Evolutionary conservation across 1,284 basidiomycete genomes (phyloP).

Genomic region (Marasmius oreades): DNA sequence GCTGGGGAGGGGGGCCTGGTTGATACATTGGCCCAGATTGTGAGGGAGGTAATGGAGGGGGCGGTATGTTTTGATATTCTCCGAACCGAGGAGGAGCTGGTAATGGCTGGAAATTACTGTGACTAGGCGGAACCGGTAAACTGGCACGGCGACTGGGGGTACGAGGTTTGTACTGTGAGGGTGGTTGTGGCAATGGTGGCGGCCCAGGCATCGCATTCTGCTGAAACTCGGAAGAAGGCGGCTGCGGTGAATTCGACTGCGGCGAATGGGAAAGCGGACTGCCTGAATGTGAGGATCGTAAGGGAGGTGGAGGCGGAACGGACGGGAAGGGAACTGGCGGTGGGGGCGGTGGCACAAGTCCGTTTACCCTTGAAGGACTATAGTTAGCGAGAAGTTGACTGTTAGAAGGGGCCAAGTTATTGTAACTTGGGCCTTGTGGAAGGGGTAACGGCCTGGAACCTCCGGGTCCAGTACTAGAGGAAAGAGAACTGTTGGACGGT

Average conservation of each 20-base stretch:
- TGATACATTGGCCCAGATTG: constrained; percentile 16
- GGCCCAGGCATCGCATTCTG: constrained; percentile 8
- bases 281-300: constrained; percentile 9
- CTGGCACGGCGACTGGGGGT: constrained; percentile 26
- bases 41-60: constrained; percentile 25
- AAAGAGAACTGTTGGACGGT: constrained; percentile 1
- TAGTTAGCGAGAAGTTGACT: constrained; percentile 8
- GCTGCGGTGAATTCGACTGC: constrained; percentile 8
- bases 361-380: constrained; percentile 8
- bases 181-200: constrained; percentile 16
- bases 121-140: constrained; percentile 38
- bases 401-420: constrained; percentile 5
- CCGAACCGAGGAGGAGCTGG: constrained; percentile 19
- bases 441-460: constrained; percentile 12
- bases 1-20: constrained; percentile 17
- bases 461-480: constrained; percentile 12
- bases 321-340: not conserved
- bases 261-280: constrained; percentile 23
- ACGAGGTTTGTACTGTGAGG: constrained; percentile 22
- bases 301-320: constrained; percentile 13
- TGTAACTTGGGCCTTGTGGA: constrained; percentile 9
- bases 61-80: constrained; percentile 8
- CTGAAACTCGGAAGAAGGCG: not conserved
- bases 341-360: not conserved
- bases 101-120: constrained; percentile 17